Evolutionary conservation across 2,329 filamentous ascomycete species (phyloP), one percentile per base, ranked within the genome.

Genomic region (Akanthomyces lecanii): DNA sequence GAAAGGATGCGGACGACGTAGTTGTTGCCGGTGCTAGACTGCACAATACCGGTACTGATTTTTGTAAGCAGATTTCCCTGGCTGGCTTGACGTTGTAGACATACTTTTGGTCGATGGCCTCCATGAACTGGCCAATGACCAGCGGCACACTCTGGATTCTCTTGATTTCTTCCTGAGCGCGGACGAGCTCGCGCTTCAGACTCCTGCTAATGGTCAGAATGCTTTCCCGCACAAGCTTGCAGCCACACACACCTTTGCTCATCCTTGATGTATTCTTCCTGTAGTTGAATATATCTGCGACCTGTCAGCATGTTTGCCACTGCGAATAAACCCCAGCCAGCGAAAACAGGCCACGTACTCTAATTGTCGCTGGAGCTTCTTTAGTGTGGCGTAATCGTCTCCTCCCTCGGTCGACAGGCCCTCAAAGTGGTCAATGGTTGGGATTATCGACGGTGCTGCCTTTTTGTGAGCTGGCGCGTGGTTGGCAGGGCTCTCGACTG

Each of bases 181-280:
- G 88, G 62, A 99, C 94, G 58, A 99, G 85, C 82, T 99, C 95
- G 70, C 95, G 88, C 84, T 99, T 99, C 76, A 99, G 79, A 79
- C 92, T 97, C 81, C 92, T 92, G 69, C 50, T 65, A 14, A 53
- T 72, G 48, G 67, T 55, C 28, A 7, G 8, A 45, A 18, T n/a
- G 48, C 7, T 12, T 21, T 23, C 14, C 10, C 10, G 16, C 11
- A 4, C 7, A 18, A 5, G 18, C 42, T 23, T n/a, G 1, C 5
- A 23, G 11, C 8, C 51, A 14, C 44, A 61, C 45, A 65, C 78
- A 90, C 89, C 91, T 89, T 81, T 99, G 95, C 83, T 99, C 95
- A 86, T 99, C 95, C 82, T 99, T 99, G 87, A 99, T 99, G 79
- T 99, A 99, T 77, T 99, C 95, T 79, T 99, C 95, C 80, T 99